Evolutionary conservation across 805 yeast genomes (phyloP).

Genomic region (Naumovozyma dairenensis): DNA sequence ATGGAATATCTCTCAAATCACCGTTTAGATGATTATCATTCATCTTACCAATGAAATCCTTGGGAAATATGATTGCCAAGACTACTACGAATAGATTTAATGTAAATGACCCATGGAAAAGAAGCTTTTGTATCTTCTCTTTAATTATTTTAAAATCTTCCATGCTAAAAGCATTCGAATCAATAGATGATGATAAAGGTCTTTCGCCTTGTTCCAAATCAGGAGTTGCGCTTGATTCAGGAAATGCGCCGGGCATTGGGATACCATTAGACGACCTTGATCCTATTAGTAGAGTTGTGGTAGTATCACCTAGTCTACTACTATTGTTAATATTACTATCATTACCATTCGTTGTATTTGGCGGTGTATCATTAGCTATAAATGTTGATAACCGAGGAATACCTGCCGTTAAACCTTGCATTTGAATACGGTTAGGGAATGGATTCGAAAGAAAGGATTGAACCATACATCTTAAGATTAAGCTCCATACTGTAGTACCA

Average conservation of each 20-base stretch:
- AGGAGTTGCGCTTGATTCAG: not conserved
- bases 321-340: not conserved
- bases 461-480: constrained; percentile 28
- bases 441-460: constrained; percentile 35
- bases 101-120: constrained; percentile 21
- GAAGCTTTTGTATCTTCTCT: constrained; percentile 13
- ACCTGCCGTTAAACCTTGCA: constrained; percentile 14
- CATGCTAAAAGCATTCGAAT: constrained; percentile 4
- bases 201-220: not conserved
- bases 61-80: constrained; percentile 18
- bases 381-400: no score
- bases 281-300: no score
- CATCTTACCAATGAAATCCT: constrained; percentile 29
- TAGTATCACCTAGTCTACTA: no score
- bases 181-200: constrained; percentile 1
- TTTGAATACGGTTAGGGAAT: constrained; percentile 29
- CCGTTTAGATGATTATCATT: constrained; percentile 16
- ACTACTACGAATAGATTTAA: constrained; percentile 16
- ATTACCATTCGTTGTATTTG: not conserved
- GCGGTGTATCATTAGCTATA: no score
- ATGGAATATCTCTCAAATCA: constrained; percentile 25
- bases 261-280: no score
- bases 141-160: constrained; percentile 8
- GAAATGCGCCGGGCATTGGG: constrained; percentile 23
- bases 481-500: constrained; percentile 18